Conservation (phyloP, 1,139 yeast genomes). For the Candida anutae region DNA sequence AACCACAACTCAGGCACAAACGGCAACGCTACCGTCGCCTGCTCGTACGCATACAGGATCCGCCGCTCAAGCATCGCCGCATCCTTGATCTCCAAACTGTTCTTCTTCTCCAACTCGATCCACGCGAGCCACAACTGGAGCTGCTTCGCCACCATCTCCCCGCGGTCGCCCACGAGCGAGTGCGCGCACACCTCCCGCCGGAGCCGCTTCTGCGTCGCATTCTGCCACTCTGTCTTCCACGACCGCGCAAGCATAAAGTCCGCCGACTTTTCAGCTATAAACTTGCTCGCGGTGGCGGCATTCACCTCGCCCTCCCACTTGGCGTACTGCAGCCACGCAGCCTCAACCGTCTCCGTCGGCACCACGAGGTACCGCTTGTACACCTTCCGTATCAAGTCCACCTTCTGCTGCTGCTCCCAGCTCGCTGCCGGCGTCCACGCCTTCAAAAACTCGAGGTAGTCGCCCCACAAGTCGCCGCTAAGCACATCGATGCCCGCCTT, state of each 20-base stretch:
- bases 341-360: constrained; percentile 71
- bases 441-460: constrained; percentile 72
- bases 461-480: constrained; percentile 72
- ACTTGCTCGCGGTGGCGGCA: constrained; percentile 74
- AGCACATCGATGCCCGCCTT: constrained; percentile 73
- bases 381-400: constrained; percentile 68
- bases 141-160: constrained; percentile 29
- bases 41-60: constrained; percentile 66
- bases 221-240: constrained; percentile 63
- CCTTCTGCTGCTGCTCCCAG: constrained; percentile 83
- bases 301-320: constrained; percentile 76
- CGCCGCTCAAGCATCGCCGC: constrained; percentile 44
- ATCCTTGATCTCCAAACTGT: constrained; percentile 55
- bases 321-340: constrained; percentile 74
- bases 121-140: constrained; percentile 59
- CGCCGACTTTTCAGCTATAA: constrained; percentile 74
- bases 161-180: constrained; percentile 14
- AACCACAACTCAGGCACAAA: constrained; percentile 87
- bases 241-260: constrained; percentile 89
- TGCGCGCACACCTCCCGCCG: constrained; percentile 31
- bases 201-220: constrained; percentile 39
- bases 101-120: constrained; percentile 72
- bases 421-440: constrained; percentile 72
- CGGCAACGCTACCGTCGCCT: constrained; percentile 59
- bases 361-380: constrained; percentile 62